phyloP scores from a whole-genome alignment of 2,329 filamentous ascomycete genomes.

The Blumeriella jaapii region DNA sequence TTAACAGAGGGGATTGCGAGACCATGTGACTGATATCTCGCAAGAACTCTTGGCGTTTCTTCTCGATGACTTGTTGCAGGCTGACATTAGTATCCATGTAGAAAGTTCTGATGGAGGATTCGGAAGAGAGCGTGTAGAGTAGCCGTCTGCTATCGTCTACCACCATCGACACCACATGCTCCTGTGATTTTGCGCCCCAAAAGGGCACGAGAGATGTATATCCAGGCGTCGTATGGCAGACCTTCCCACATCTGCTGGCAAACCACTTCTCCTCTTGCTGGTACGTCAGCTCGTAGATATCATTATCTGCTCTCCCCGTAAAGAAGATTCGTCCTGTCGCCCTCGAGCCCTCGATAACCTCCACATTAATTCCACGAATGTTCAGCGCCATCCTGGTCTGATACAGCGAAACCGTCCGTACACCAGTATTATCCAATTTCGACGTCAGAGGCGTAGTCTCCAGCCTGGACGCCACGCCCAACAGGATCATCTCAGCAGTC shows the following conservation, averaged over 20 bases:
- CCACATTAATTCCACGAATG: conserved; percentile 65
- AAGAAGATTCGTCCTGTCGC: conserved; percentile 90
- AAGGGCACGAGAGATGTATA: conserved; percentile 56
- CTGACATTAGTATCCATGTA: conserved; percentile 61
- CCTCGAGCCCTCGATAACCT: conserved; percentile 64
- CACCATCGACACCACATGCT: conserved; percentile 66
- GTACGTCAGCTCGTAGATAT: conserved; percentile 89
- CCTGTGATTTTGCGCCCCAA: conserved; percentile 41
- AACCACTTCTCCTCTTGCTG: conserved; percentile 98
- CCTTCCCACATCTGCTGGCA: conserved; percentile 72
- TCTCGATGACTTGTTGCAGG: conserved; percentile 53
- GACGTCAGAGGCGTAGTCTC: conserved; percentile 54
- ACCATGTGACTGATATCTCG: conserved; percentile 81
- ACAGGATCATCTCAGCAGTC: conserved; percentile 67
- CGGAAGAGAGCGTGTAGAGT: conserved; percentile 81
- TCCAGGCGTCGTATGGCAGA: conserved; percentile 73
- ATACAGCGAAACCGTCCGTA: conserved; percentile 66
- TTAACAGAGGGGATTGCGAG: conserved; percentile 58
- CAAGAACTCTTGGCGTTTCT: conserved; percentile 45
- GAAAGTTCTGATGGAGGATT: conserved; percentile 83
- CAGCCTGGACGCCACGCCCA: conserved; percentile 66
- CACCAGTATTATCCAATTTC: conserved; percentile 53
- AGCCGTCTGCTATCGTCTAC: conserved; percentile 82
- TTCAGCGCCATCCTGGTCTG: conserved; percentile 77
- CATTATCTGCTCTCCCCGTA: conserved; percentile 65